Evolutionary conservation across 108 stramenopile genomes (phyloP).

Genomic region (Pseudonitzschia delicatissima): DNA sequence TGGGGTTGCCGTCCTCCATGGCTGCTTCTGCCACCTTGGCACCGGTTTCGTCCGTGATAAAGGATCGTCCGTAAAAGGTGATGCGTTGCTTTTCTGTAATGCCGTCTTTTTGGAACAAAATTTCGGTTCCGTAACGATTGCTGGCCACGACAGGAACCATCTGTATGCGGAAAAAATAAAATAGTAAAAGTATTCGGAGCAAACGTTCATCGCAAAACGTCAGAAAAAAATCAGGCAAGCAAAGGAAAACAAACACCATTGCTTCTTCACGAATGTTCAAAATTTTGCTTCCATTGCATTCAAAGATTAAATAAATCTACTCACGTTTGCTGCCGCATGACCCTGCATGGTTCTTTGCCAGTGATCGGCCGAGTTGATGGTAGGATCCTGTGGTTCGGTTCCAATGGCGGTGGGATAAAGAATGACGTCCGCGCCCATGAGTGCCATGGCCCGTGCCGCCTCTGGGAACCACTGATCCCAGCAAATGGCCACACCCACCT

Average conservation of each 20-base stretch:
- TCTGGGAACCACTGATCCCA: slow-evolving; percentile 93
- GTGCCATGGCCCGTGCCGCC: slow-evolving; percentile 60
- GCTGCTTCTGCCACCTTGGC: slow-evolving; percentile 32
- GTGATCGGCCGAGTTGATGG: slow-evolving; percentile 50
- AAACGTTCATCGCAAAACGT: too few relatives aligned
- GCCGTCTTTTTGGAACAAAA: slow-evolving; percentile 29
- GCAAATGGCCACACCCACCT: slow-evolving; percentile 77
- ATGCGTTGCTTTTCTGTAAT: slow-evolving; percentile 43
- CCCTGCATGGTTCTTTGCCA: slow-evolving; percentile 73
- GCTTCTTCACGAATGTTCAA: too few relatives aligned
- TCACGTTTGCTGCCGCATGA: slow-evolving; percentile 62
- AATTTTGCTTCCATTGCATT: too few relatives aligned
- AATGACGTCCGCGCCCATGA: slow-evolving; percentile 69
- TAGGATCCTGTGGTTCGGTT: slow-evolving; percentile 57
- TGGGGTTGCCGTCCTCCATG: slow-evolving; percentile 5
- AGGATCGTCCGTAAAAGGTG: slow-evolving; percentile 63
- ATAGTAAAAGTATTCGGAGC: too few relatives aligned
- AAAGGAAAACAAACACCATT: not conserved
- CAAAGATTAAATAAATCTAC: too few relatives aligned
- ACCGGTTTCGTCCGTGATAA: slow-evolving; percentile 60
- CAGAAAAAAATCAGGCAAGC: too few relatives aligned
- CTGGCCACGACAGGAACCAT: slow-evolving; percentile 61
- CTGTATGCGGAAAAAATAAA: slow-evolving; percentile 5
- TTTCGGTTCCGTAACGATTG: slow-evolving; percentile 63
- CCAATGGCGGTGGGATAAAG: slow-evolving; percentile 79